phyloP scores from a whole-genome alignment of 202 grass and related monocot genomes.

The Hordeum pubiflorum region DNA sequence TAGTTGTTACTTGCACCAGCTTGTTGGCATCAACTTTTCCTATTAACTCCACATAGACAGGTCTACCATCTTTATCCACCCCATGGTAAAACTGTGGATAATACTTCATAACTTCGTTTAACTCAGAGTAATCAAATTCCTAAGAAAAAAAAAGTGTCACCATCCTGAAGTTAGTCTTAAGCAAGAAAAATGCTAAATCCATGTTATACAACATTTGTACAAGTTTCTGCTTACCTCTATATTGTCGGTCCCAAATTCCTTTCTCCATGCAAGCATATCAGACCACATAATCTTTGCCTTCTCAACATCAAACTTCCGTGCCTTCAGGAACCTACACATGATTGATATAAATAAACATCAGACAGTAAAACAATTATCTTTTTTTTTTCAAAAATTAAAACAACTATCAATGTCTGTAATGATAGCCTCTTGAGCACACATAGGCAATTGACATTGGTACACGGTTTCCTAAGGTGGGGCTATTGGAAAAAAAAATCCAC shows the following conservation, averaged over 20 bases:
- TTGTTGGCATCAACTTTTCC: conserved; percentile 89
- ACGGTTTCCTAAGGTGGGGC: neutral
- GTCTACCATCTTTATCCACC: conserved; percentile 96
- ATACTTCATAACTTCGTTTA: conserved; percentile 65
- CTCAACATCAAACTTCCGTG: conserved; percentile 85
- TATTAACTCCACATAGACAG: conserved; percentile 83
- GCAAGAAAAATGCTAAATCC: neutral
- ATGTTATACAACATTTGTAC: neutral
- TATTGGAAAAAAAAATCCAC: neutral
- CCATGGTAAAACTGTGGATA: conserved; percentile 99
- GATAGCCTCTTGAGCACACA: neutral
- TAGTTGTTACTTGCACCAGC: conserved; percentile 80
- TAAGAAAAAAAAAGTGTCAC: conserved; percentile 22
- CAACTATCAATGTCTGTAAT: neutral
- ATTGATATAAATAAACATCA: conserved; percentile 19
- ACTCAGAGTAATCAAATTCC: conserved; percentile 85
- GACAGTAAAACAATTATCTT: neutral
- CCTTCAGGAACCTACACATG: conserved; percentile 78
- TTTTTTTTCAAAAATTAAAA: neutral
- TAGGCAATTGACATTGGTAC: neutral
- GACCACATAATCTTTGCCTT: conserved; percentile 97
- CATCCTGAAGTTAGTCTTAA: neutral
- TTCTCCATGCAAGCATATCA: conserved; percentile 97
- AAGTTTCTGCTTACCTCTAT: conserved; percentile 58
- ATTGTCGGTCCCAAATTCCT: conserved; percentile 72